phyloP scores from a whole-genome alignment of 495 filamentous ascomycete species.

The Penicillium riverlandense region DNA sequence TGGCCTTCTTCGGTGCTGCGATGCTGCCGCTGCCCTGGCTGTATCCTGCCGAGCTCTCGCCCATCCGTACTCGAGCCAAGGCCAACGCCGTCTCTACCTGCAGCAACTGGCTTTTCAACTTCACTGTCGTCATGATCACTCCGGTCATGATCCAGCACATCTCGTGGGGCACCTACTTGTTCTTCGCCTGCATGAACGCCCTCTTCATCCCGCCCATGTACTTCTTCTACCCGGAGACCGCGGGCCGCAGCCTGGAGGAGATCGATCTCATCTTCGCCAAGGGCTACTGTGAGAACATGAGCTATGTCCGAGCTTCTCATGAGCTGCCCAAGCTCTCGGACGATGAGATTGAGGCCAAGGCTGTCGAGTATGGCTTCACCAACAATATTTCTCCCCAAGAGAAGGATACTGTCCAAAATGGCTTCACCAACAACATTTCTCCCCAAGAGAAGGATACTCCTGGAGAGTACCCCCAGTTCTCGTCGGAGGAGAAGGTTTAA shows the following conservation, averaged over 20 bases:
- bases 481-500: conserved; percentile 11
- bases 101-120: conserved; percentile 79
- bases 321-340: conserved; percentile 61
- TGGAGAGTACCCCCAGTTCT: conserved; percentile 3
- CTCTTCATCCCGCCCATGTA: conserved; percentile 67
- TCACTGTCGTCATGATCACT: conserved; percentile 73
- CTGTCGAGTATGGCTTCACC: conserved; percentile 53
- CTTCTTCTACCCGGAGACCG: conserved; percentile 73
- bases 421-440: conserved; percentile 43
- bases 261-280: conserved; percentile 80
- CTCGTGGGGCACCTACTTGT: conserved; percentile 70
- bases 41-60: conserved; percentile 66
- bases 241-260: conserved; percentile 63
- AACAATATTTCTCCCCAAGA: too few species aligned
- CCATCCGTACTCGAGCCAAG: conserved; percentile 65
- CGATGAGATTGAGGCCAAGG: conserved; percentile 57
- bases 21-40: conserved; percentile 56
- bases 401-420: too few species aligned
- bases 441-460: conserved; percentile 23
- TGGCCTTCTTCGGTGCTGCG: conserved; percentile 67
- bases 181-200: conserved; percentile 68
- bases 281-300: conserved; percentile 66
- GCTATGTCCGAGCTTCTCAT: conserved; percentile 62
- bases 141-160: conserved; percentile 64
- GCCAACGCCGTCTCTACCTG: conserved; percentile 72